phyloP scores from a whole-genome alignment of 306 rosid genomes.

The Gillenia trifoliata region DNA sequence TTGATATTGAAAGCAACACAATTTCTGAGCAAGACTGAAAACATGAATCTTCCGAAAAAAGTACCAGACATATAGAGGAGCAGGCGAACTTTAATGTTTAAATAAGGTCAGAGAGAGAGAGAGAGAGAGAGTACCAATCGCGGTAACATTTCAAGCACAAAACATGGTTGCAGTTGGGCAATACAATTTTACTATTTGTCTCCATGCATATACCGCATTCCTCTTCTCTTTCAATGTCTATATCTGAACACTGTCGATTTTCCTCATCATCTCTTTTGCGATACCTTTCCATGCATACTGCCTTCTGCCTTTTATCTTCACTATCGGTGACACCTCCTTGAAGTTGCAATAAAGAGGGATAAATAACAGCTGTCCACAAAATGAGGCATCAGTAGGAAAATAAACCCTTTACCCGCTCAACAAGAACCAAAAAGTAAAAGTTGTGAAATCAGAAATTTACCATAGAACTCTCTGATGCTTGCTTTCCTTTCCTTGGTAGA shows the following conservation, averaged over 20 bases:
- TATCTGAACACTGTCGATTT: conserved; percentile 42
- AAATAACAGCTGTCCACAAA: conserved; percentile 63
- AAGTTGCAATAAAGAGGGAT: conserved; percentile 90
- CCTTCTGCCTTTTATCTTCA: conserved; percentile 87
- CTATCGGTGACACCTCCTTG: conserved; percentile 74
- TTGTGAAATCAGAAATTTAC: conserved; percentile 30
- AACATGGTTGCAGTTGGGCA: conserved; percentile 88
- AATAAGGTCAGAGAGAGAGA: conserved; percentile 15
- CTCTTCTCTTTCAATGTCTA: conserved; percentile 86
- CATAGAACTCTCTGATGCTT: conserved; percentile 90
- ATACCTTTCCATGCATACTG: conserved; percentile 78
- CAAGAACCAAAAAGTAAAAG: neutral
- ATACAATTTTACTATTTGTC: conserved; percentile 70
- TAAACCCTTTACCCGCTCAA: neutral
- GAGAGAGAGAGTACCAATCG: conserved; percentile 54
- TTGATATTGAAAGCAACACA: neutral
- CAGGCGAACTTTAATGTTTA: neutral
- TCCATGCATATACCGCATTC: conserved; percentile 99
- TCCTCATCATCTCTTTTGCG: conserved; percentile 70
- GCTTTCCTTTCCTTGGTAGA: conserved; percentile 93
- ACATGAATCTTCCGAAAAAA: neutral
- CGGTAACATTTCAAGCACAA: conserved; percentile 96
- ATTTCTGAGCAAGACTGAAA: neutral
- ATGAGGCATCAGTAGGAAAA: conserved; percentile 21
- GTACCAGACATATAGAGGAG: neutral